A percentile compares a stretch with the other conserved stretches of the same genome.
Evolutionary conservation across 2,329 filamentous ascomycete genomes (phyloP).

Genomic region (Metarhizium robertsii): DNA sequence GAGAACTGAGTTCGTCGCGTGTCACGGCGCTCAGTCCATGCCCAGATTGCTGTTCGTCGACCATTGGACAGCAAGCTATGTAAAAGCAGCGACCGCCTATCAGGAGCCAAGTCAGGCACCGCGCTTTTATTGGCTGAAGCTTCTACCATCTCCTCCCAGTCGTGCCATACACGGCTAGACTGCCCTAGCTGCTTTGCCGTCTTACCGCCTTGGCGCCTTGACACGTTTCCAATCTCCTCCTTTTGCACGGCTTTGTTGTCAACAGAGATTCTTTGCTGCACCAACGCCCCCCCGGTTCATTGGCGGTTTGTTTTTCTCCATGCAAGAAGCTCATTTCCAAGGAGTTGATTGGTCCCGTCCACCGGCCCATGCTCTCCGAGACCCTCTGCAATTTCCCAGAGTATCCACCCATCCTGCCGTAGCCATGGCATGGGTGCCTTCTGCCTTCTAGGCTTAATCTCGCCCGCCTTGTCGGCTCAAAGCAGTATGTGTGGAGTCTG

Average conservation of each 20-base stretch:
- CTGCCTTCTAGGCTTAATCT: too few relatives aligned
- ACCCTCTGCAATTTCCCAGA: slow-evolving; percentile 12
- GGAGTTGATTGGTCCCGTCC: neutral
- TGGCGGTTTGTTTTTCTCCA: neutral
- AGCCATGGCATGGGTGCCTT: too few relatives aligned
- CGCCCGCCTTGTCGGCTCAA: too few relatives aligned
- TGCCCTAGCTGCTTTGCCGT: neutral
- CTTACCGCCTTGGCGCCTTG: too few relatives aligned
- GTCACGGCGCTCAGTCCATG: neutral
- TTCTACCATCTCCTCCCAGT: too few relatives aligned
- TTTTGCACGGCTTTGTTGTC: neutral
- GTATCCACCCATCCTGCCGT: slow-evolving; percentile 5
- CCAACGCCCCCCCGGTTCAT: neutral
- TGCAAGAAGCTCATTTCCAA: neutral
- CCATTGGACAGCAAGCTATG: neutral
- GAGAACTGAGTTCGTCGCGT: neutral
- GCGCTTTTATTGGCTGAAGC: neutral
- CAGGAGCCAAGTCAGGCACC: neutral
- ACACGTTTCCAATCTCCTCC: neutral
- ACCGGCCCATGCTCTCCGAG: neutral
- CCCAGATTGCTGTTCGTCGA: neutral
- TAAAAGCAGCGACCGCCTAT: neutral
- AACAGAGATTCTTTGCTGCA: neutral
- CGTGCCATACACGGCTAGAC: neutral
- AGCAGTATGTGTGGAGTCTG: too few relatives aligned